Percentiles rank a stretch among this genome's conserved stretches.
These are phyloP conservation scores for Mycena epipterygia DNA, from an alignment of 768 basidiomycete species.

Conservation along the genomic window DNA sequence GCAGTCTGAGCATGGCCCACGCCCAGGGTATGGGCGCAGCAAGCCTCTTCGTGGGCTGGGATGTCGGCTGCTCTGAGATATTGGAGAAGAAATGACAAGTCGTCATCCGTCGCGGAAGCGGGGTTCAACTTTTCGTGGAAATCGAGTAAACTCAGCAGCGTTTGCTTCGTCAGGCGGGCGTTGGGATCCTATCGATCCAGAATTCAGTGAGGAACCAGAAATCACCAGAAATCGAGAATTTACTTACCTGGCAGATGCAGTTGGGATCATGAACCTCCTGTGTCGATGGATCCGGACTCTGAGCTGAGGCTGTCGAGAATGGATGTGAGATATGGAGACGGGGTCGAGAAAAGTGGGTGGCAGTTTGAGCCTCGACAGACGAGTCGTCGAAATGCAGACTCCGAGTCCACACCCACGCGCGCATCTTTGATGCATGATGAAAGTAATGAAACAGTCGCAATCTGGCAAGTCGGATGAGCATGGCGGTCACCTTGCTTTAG, in stretches of 20 bases:
- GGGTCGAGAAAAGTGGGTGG: no score
- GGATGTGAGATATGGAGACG: no score
- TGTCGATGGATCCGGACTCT: no score
- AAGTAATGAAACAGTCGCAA: no score
- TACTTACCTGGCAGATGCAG: not conserved
- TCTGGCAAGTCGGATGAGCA: no score
- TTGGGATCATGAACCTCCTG: not conserved
- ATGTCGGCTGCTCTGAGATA: slow-evolving; percentile 8
- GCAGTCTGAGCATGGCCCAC: not conserved
- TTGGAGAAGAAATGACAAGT: slow-evolving; percentile 5
- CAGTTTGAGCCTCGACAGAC: no score
- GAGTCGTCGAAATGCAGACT: no score
- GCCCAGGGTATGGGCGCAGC: not conserved
- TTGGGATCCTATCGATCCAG: not conserved
- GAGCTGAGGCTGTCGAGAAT: no score
- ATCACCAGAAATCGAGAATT: not conserved
- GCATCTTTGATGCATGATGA: no score
- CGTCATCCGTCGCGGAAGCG: not conserved
- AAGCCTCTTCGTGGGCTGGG: not conserved
- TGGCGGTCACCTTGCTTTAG: no score
- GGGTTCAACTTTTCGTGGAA: not conserved
- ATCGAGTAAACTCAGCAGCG: not conserved
- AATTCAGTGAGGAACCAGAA: not conserved
- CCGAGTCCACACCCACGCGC: no score
- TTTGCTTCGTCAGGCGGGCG: not conserved